Percentiles rank a stretch among this genome's conserved stretches.
These are phyloP conservation scores for Neofusicoccum sp. DNA, from an alignment of 2,329 filamentous ascomycete genomes.

Conservation along the genomic window DNA sequence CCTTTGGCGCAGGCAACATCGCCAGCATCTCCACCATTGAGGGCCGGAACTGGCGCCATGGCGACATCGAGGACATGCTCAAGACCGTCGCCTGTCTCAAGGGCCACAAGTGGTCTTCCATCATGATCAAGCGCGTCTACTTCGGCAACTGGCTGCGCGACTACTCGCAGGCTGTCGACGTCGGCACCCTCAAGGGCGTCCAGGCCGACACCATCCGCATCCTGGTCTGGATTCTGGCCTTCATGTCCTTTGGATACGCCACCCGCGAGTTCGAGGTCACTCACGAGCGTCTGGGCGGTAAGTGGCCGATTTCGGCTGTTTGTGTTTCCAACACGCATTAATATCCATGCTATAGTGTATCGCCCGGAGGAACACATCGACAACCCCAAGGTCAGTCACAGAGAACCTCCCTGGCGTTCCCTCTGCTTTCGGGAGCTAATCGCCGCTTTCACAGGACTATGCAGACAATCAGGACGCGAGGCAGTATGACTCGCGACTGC, in stretches of 20 bases:
- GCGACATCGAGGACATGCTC: slow-evolving; percentile 53
- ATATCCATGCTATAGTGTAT: slow-evolving; percentile 25
- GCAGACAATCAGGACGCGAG: slow-evolving; percentile 75
- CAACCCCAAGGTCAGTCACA: slow-evolving; percentile 37
- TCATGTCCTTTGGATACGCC: slow-evolving; percentile 57
- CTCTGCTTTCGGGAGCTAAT: neutral
- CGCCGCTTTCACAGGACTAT: slow-evolving; percentile 32
- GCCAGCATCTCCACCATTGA: slow-evolving; percentile 43
- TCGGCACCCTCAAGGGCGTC: slow-evolving; percentile 53
- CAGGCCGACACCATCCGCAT: slow-evolving; percentile 54
- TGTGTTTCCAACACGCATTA: neutral
- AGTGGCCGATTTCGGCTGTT: slow-evolving; percentile 31
- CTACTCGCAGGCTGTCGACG: slow-evolving; percentile 56
- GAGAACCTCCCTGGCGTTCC: neutral
- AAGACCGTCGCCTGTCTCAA: slow-evolving; percentile 47
- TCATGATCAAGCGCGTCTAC: slow-evolving; percentile 47
- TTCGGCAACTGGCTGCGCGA: slow-evolving; percentile 51
- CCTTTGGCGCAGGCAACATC: slow-evolving; percentile 52
- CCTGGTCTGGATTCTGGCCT: slow-evolving; percentile 55
- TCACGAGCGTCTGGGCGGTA: slow-evolving; percentile 47
- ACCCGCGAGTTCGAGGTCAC: slow-evolving; percentile 59
- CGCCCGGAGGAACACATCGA: slow-evolving; percentile 56
- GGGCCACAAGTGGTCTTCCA: slow-evolving; percentile 43
- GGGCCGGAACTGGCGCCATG: slow-evolving; percentile 53
- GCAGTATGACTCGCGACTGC: slow-evolving; percentile 75